phyloP scores from a whole-genome alignment of 176 grass and related monocot genomes.

The Secale cereale region DNA sequence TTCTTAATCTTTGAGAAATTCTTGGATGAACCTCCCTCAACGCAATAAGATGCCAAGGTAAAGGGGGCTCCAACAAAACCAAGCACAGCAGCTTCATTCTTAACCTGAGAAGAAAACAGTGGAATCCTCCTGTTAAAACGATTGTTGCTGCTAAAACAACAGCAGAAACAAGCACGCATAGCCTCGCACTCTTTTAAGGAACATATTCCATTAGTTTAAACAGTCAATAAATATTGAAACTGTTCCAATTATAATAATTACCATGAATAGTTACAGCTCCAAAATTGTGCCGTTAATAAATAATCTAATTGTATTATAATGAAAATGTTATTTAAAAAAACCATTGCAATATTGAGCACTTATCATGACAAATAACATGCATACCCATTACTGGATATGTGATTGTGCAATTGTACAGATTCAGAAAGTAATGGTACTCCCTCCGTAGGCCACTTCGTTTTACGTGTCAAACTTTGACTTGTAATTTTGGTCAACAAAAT shows the following conservation, averaged over 20 bases:
- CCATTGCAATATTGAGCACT: not conserved
- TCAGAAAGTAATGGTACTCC: not conserved
- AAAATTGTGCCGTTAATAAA: not conserved
- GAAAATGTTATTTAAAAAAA: not conserved
- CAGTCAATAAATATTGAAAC: not conserved
- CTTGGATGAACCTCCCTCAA: constrained; percentile 99
- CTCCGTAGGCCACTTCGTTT: too few relatives aligned
- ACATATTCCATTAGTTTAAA: not conserved
- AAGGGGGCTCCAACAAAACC: constrained; percentile 99
- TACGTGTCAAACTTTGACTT: too few relatives aligned
- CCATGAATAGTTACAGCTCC: not conserved
- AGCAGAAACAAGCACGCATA: not conserved
- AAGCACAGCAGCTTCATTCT: constrained; percentile 89
- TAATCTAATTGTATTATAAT: not conserved
- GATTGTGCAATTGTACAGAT: constrained; percentile 3
- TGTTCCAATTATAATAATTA: not conserved
- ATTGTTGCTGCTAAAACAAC: not conserved
- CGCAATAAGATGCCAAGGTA: constrained; percentile 92
- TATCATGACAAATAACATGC: not conserved
- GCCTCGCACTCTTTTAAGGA: not conserved
- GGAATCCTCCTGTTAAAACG: not conserved
- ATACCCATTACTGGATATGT: not conserved
- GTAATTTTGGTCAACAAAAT: too few relatives aligned
- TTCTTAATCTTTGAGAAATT: constrained; percentile 95
- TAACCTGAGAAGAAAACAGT: constrained; percentile 63